phyloP scores from a whole-genome alignment of 176 grass and related monocot genomes.

The Musa itinerans region DNA sequence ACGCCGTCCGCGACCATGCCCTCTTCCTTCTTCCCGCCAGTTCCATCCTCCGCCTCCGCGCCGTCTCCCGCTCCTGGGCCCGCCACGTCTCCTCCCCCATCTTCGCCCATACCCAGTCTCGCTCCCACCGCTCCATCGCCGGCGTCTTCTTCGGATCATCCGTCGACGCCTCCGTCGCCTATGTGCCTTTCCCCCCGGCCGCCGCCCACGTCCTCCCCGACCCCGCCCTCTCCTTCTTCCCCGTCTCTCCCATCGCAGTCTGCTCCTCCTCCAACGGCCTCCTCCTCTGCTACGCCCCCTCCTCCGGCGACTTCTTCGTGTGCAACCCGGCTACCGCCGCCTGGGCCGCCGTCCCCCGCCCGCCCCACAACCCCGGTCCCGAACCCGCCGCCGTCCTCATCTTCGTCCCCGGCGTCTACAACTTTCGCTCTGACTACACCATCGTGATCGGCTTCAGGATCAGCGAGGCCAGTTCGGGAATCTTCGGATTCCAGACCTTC shows the following conservation, averaged over 20 bases:
- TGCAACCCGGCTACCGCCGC: conserved; percentile 41
- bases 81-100: conserved; percentile 24
- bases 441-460: conserved; percentile 36
- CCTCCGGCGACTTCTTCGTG: conserved; percentile 20
- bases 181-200: conserved; percentile 23
- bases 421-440: conserved; percentile 44
- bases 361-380: conserved; percentile 17
- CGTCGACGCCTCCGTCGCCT: conserved; percentile 5
- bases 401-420: conserved; percentile 26
- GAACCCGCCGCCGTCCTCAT: conserved; percentile 43
- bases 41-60: conserved; percentile 23
- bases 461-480: not conserved
- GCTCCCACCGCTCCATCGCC: conserved; percentile 23
- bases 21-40: conserved; percentile 32
- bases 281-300: conserved; percentile 31
- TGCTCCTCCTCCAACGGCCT: conserved; percentile 36
- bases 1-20: conserved; percentile 31
- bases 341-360: conserved; percentile 33
- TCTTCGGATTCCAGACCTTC: conserved; percentile 38
- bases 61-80: conserved; percentile 36
- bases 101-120: conserved; percentile 42
- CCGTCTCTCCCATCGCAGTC: conserved; percentile 8
- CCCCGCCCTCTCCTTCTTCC: conserved; percentile 31
- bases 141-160: conserved; percentile 21
- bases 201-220: conserved; percentile 23